Base-by-base conservation (phyloP, 768 basidiomycete genomes). In the Lepiota venenata region DNA sequence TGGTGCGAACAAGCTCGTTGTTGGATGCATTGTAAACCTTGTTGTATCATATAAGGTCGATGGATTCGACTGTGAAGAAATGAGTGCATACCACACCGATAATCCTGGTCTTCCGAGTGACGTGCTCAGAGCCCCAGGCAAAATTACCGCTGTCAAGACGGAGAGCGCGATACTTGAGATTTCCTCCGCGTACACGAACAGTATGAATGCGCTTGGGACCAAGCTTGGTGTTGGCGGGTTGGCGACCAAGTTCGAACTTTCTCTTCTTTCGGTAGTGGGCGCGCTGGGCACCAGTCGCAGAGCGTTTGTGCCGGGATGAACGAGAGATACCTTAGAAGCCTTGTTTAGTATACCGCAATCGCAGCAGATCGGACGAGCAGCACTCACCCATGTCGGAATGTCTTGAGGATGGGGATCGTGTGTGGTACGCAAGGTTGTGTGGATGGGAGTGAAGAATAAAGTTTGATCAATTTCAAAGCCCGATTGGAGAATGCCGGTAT, bases 231-330 rank as follows among this genome's bases (percentile, higher is more conserved):
- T 78, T 93, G 63, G 97, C 97, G 55, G 97, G 80, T 72, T 98
- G 97, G 70, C 97, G 93, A 70, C 96, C 97, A 66, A 98, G 87
- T 83, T 99, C 97, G 77, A 98, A 98, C 80, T 98, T 98, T 88
- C 97, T 87, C 92, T 98, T 99, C 85, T 99, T 99, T 82, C 96
- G 93, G 80, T 94, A 96, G 78, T 89, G 85, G 64, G 93, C 85
- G 65, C 90, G 88, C 75, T 93, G 90, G 56, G 90, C 92, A 66
- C 92, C 96, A 46, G 93, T 87, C 64, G 83, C 88, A 62, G 93
- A 90, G 71, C 95, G 93, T 78, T 98, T 98, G 83, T 98, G 93
- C 71, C 96, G 84, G 66, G 94, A 96, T 61, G 93, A 84, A 66
- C 96, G 89, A 68, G 96, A 91, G 72, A 98, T 98, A 93, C 95